A percentile compares a stretch with the other conserved stretches of the same genome.
Evolutionary conservation across 768 basidiomycete species (phyloP).

Genomic region (Lactarius quietus): DNA sequence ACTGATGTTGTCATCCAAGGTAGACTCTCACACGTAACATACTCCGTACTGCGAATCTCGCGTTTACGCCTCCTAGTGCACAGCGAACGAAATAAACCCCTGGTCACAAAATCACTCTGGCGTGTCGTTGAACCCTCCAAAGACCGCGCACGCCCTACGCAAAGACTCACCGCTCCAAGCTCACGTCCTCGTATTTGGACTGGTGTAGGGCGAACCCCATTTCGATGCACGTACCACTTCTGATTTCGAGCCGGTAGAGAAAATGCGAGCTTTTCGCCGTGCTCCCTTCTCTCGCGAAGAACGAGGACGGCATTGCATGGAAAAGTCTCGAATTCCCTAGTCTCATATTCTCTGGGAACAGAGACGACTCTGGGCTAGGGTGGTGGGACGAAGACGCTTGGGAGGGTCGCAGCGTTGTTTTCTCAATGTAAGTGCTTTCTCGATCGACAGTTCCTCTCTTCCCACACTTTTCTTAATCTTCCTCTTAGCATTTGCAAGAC

Average conservation of each 20-base stretch:
- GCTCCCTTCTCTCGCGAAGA: slow-evolving; percentile 13
- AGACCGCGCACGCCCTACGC: background rate
- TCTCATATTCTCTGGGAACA: slow-evolving; percentile 13
- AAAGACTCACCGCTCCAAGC: background rate
- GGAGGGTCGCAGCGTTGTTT: slow-evolving; percentile 14
- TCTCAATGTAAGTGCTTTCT: slow-evolving; percentile 20
- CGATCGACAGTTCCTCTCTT: background rate
- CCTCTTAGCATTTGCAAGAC: slow-evolving; percentile 8
- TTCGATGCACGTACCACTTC: background rate
- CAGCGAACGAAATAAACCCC: background rate
- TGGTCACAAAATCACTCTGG: slow-evolving; percentile 8
- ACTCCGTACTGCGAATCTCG: background rate
- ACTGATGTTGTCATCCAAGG: background rate
- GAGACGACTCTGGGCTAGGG: slow-evolving; percentile 10
- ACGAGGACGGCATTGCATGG: slow-evolving; percentile 11
- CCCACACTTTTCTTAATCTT: background rate
- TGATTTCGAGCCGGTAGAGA: background rate
- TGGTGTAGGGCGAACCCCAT: slow-evolving; percentile 8
- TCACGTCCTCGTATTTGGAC: slow-evolving; percentile 19
- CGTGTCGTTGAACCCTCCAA: slow-evolving; percentile 8
- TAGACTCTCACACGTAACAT: background rate
- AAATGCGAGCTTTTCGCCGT: slow-evolving; percentile 19
- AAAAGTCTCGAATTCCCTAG: background rate
- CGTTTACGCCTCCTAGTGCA: background rate
- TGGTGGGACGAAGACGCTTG: slow-evolving; percentile 21